Percentiles rank a stretch among this genome's conserved stretches.
Conservation (phyloP, 805 yeast genomes). For the Lipomyces starkeyi region DNA sequence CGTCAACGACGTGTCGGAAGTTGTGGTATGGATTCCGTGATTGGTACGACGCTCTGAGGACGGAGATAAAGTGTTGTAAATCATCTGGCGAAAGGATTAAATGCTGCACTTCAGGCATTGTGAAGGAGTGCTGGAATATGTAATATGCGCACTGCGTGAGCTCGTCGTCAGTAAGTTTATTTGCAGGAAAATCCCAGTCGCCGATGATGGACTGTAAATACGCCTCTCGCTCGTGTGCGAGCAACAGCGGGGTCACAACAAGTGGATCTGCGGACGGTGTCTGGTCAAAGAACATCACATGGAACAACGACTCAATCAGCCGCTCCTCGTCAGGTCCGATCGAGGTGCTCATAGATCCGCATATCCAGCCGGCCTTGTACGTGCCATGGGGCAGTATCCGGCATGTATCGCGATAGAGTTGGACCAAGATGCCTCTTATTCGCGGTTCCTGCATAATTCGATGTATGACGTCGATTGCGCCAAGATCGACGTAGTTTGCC, state of each 20-base stretch:
- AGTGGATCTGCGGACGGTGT: not conserved
- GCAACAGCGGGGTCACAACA: not conserved
- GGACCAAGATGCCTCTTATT: slow-evolving; percentile 22
- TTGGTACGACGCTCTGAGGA: slow-evolving; percentile 78
- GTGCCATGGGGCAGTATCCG: not conserved
- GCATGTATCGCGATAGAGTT: slow-evolving; percentile 9
- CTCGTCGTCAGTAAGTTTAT: slow-evolving; percentile 35
- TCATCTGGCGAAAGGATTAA: slow-evolving; percentile 32
- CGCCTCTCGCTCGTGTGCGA: not conserved
- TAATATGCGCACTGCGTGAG: slow-evolving; percentile 50
- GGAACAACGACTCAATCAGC: slow-evolving; percentile 11
- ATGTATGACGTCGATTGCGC: slow-evolving; percentile 31
- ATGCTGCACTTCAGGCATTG: slow-evolving; percentile 37
- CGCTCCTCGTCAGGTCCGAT: slow-evolving; percentile 9
- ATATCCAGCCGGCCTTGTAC: slow-evolving; percentile 8
- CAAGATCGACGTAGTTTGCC: slow-evolving; percentile 14
- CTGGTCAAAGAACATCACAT: slow-evolving; percentile 20
- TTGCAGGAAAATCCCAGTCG: slow-evolving; percentile 37
- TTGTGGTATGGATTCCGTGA: slow-evolving; percentile 91
- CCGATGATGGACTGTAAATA: slow-evolving; percentile 15
- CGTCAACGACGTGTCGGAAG: slow-evolving; percentile 95
- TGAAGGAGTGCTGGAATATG: slow-evolving; percentile 56
- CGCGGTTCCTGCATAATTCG: slow-evolving; percentile 11
- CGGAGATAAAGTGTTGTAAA: slow-evolving; percentile 55
- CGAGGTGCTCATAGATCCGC: not conserved